phyloP scores from a whole-genome alignment of 495 filamentous ascomycete genomes.

The Penicillium antarcticum region DNA sequence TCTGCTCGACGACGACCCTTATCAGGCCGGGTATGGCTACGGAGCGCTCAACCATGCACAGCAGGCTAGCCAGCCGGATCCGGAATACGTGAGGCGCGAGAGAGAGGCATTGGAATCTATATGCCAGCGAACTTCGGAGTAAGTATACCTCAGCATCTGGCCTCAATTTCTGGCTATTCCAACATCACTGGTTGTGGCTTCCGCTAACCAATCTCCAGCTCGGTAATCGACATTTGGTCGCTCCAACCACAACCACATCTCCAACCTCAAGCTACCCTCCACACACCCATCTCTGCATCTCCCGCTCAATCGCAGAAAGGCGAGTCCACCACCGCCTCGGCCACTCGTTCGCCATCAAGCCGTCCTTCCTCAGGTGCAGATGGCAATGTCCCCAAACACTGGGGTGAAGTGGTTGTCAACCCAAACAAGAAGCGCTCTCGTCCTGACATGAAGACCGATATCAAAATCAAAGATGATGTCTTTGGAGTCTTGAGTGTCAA shows the following conservation, averaged over 20 bases:
- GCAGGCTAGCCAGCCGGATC: slow-evolving; percentile 43
- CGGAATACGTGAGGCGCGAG: slow-evolving; percentile 48
- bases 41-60: slow-evolving; percentile 39
- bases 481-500: slow-evolving; percentile 45
- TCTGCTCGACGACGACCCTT: slow-evolving; percentile 50
- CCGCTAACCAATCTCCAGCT: slow-evolving; percentile 17
- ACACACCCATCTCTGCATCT: slow-evolving; percentile 25
- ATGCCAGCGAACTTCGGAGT: slow-evolving; percentile 53
- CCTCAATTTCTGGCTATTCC: not conserved
- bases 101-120: slow-evolving; percentile 52
- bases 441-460: slow-evolving; percentile 24
- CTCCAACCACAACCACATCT: slow-evolving; percentile 48
- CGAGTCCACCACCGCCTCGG: slow-evolving; percentile 16
- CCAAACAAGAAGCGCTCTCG: slow-evolving; percentile 37
- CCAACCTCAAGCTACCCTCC: slow-evolving; percentile 45
- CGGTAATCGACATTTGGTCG: slow-evolving; percentile 51
- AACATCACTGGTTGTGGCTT: not conserved
- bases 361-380: slow-evolving; percentile 18
- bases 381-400: slow-evolving; percentile 40
- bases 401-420: slow-evolving; percentile 48
- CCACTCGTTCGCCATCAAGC: slow-evolving; percentile 14
- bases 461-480: slow-evolving; percentile 31
- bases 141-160: slow-evolving; percentile 13
- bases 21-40: slow-evolving; percentile 48
- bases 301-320: slow-evolving; percentile 26